These are phyloP conservation scores for Epichloe uncinata DNA, from an alignment of 2,329 filamentous ascomycete species.

Conservation along the genomic window DNA sequence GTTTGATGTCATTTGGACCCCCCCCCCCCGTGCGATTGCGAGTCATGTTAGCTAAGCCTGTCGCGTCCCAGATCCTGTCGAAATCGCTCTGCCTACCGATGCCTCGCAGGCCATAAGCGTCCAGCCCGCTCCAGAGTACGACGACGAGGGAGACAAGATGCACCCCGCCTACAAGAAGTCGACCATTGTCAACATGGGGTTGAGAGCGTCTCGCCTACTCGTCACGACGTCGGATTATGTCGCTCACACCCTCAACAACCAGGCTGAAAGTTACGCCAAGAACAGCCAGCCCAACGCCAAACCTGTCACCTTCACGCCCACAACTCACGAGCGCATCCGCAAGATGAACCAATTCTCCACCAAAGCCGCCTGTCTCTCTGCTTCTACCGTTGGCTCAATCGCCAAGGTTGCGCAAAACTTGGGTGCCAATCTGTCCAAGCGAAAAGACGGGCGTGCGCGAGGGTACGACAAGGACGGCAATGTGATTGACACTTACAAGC, in stretches of 20 bases:
- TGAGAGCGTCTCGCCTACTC: constrained; percentile 78
- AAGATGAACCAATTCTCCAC: constrained; percentile 81
- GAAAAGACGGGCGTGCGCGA: constrained; percentile 38
- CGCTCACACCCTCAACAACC: constrained; percentile 60
- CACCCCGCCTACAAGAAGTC: constrained; percentile 91
- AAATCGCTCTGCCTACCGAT: constrained; percentile 59
- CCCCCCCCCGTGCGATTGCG: no score
- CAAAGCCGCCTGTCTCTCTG: constrained; percentile 63
- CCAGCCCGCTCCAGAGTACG: constrained; percentile 49
- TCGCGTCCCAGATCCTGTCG: constrained; percentile 49
- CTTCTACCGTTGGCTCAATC: constrained; percentile 78
- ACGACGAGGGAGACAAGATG: constrained; percentile 37
- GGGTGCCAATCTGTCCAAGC: constrained; percentile 54
- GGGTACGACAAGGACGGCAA: constrained; percentile 60
- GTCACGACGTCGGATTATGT: constrained; percentile 76
- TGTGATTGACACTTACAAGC: constrained; percentile 57
- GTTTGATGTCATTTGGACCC: background rate
- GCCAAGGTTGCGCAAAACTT: constrained; percentile 79
- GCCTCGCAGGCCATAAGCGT: constrained; percentile 52
- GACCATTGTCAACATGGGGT: constrained; percentile 72
- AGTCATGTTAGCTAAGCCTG: background rate
- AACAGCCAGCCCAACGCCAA: constrained; percentile 65
- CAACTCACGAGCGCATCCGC: constrained; percentile 73
- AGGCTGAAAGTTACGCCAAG: constrained; percentile 69
- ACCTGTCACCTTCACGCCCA: constrained; percentile 76